phyloP scores from a whole-genome alignment of 148 eudicot genomes.

The Oxyria digyna region DNA sequence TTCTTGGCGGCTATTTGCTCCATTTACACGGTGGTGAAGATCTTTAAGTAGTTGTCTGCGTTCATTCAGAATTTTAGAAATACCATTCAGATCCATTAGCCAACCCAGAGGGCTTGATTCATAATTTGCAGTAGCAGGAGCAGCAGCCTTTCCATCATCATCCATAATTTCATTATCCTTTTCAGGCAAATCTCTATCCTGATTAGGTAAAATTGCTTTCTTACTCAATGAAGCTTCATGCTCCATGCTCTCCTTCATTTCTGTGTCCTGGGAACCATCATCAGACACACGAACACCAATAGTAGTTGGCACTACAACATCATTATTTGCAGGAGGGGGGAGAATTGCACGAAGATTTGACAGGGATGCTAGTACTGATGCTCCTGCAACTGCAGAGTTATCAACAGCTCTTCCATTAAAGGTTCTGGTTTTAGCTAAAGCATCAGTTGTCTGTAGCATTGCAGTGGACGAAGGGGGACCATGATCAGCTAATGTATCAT shows the following conservation, averaged over 20 bases:
- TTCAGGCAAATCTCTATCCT: slow-evolving; percentile 28
- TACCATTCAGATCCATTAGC: slow-evolving; percentile 32
- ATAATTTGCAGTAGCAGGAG: slow-evolving; percentile 25
- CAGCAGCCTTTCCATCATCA: slow-evolving; percentile 39
- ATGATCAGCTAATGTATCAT: slow-evolving; percentile 30
- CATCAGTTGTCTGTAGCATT: slow-evolving; percentile 56
- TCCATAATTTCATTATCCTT: slow-evolving; percentile 32
- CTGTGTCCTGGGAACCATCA: slow-evolving; percentile 35
- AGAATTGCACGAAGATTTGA: slow-evolving; percentile 40
- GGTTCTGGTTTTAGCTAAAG: slow-evolving; percentile 41
- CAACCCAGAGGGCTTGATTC: slow-evolving; percentile 31
- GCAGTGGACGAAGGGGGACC: slow-evolving; percentile 41
- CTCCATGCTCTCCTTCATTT: slow-evolving; percentile 50
- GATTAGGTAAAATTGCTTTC: slow-evolving; percentile 37
- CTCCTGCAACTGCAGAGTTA: slow-evolving; percentile 61
- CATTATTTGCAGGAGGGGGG: slow-evolving; percentile 56
- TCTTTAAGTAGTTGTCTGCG: slow-evolving; percentile 40
- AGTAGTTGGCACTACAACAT: slow-evolving; percentile 33
- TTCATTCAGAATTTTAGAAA: slow-evolving; percentile 49
- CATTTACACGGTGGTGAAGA: slow-evolving; percentile 26
- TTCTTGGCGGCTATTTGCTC: slow-evolving; percentile 43
- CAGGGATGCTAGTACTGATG: slow-evolving; percentile 61
- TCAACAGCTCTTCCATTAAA: slow-evolving; percentile 56
- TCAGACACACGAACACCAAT: slow-evolving; percentile 47
- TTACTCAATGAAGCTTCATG: slow-evolving; percentile 28